These are phyloP conservation scores for Thozetella sp. DNA, from an alignment of 495 filamentous ascomycete species.

Conservation along the genomic window DNA sequence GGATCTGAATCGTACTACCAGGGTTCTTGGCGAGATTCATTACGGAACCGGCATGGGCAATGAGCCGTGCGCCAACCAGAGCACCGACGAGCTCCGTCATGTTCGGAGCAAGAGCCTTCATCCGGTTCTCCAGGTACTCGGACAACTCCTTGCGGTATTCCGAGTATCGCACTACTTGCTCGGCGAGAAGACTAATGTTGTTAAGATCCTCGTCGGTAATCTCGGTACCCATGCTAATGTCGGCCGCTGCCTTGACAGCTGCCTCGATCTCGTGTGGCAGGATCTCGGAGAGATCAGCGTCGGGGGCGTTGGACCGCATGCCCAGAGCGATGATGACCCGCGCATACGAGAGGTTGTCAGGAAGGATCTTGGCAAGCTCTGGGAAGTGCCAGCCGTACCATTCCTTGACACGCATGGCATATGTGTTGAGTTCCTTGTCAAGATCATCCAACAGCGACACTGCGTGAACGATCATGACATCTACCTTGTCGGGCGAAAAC, in stretches of 20 bases:
- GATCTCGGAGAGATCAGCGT: conserved; percentile 83
- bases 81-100: conserved; percentile 92
- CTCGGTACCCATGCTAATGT: conserved; percentile 98
- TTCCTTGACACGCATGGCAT: conserved; percentile 98
- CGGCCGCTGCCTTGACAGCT: conserved; percentile 90
- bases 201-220: conserved; percentile 87
- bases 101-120: conserved; percentile 97
- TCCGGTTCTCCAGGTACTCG: conserved; percentile 86
- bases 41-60: conserved; percentile 92
- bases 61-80: conserved; percentile 91
- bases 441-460: conserved; percentile 92
- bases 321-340: conserved; percentile 85
- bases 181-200: conserved; percentile 86
- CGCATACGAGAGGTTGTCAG: conserved; percentile 96
- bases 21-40: conserved; percentile 97
- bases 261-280: conserved; percentile 95
- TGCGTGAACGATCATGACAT: conserved; percentile 98
- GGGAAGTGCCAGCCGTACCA: conserved; percentile 99
- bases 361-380: conserved; percentile 93
- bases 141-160: conserved; percentile 89
- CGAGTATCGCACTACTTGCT: conserved; percentile 88
- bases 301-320: conserved; percentile 75
- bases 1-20: conserved; percentile 94
- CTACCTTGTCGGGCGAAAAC: conserved; percentile 98
- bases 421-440: conserved; percentile 98